Percentiles rank a stretch among this genome's conserved stretches.
Conservation (phyloP, 345 rosid species). For the Microthlaspi erraticum region DNA sequence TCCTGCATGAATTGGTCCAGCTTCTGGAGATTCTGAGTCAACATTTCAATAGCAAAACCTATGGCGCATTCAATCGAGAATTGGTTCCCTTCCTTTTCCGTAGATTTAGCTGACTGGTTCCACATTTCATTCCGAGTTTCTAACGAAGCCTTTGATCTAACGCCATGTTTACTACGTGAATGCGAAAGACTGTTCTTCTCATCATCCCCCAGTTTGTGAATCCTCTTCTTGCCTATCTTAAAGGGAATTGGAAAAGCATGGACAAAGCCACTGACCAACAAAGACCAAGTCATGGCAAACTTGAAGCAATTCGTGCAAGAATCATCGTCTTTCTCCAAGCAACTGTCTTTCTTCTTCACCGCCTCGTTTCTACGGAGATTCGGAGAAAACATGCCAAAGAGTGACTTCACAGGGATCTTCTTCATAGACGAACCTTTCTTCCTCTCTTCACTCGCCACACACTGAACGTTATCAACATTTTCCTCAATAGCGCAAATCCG, state of each 20-base stretch:
- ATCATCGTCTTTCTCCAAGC: slow-evolving; percentile 51
- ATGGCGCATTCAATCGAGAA: slow-evolving; percentile 57
- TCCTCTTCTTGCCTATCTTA: slow-evolving; percentile 55
- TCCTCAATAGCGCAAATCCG: slow-evolving; percentile 40
- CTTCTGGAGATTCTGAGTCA: slow-evolving; percentile 68
- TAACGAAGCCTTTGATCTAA: slow-evolving; percentile 42
- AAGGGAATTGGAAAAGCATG: slow-evolving; percentile 72
- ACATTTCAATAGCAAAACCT: slow-evolving; percentile 61
- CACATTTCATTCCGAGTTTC: slow-evolving; percentile 45
- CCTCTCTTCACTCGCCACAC: slow-evolving; percentile 55
- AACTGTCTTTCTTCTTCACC: slow-evolving; percentile 49
- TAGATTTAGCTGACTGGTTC: slow-evolving; percentile 28
- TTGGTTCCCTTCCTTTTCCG: slow-evolving; percentile 49
- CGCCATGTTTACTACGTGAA: slow-evolving; percentile 38
- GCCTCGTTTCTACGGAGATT: slow-evolving; percentile 48
- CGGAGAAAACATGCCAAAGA: slow-evolving; percentile 56
- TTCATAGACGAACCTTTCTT: slow-evolving; percentile 63
- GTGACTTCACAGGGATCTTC: slow-evolving; percentile 59
- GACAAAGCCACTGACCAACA: slow-evolving; percentile 71
- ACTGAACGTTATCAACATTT: slow-evolving; percentile 18
- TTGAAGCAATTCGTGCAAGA: slow-evolving; percentile 76
- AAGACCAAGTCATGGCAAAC: slow-evolving; percentile 75
- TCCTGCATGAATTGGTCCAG: slow-evolving; percentile 60
- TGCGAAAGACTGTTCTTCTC: slow-evolving; percentile 46
- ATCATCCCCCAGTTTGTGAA: slow-evolving; percentile 52